Base-by-base conservation (phyloP, 768 basidiomycete genomes). In the Boletus coccyginus region DNA sequence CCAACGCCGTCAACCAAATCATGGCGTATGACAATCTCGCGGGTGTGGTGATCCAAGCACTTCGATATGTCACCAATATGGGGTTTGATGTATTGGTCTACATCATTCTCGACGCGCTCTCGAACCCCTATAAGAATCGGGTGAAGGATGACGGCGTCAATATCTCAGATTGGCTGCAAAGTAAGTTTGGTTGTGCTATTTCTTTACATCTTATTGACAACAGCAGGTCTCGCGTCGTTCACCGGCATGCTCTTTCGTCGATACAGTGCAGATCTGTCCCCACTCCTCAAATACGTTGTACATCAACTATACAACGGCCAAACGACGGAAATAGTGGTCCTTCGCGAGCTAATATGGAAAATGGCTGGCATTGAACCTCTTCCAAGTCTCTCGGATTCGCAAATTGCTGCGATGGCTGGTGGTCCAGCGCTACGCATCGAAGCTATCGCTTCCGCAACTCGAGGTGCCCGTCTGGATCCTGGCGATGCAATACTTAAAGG, bases 11-110 rank as follows among this genome's bases (percentile, higher is more conserved):
- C 46, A 87, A 88, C 61, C 97, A 98, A 72, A 90, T 98, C 55
- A 93, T 94, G 88, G 87, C 92, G 14, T 99, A 99, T 66, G 92
- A 96, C 67, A 99, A 98, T 71, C 74, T 97, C 51, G 92, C 92
- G 11, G 81, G 81, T 41, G 92, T 94, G 21, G 89, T 98, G 42
- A 89, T 98, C 27, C 93, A 94, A 62, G 90, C 90, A 17, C 78
- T 94, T 62, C 79, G 90, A 68, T 95, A 91, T 73, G 85, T 94
- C 60, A 94, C 93, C 4, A 88, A 87, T 59, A 88, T 99, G 81
- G 92, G 92, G 8, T 98, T 93, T 66, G 97, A 99, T 67, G 92
- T 97, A 10, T 77, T 98, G 12, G 85, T 92, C 17, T 98, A 87
- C 67, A 78, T 92, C 52, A 81, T 97, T 57, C 77, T 99, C 53